Base-by-base conservation (phyloP, 2,329 filamentous ascomycete species). In the Boeremia exigua region DNA sequence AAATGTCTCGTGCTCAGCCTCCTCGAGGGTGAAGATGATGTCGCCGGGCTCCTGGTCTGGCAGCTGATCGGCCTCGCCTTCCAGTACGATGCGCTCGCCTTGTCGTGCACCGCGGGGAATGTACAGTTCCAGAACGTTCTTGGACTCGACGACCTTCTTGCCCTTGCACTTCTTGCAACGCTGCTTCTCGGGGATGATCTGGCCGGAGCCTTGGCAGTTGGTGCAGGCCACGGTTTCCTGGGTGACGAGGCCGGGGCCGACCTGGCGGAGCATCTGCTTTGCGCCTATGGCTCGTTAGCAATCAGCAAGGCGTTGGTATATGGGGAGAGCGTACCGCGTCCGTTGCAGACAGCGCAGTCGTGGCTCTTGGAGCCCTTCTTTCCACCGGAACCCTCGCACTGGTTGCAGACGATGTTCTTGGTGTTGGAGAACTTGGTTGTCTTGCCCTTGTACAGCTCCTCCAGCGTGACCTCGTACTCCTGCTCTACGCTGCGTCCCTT, bases 121-220 rank as follows among this genome's bases (percentile, higher is more conserved):
- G 79, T 98, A 98, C 48, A 99, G 88, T 79, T 99, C 95, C 58
- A 99, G 82, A 3, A 94, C 90, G 80, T 98, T 99, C 78, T 91
- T 95, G 78, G 95, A 90, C 69, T 92, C 89, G 39, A 87, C 86
- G 12, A 91, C 92, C 60, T 91, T 86, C 76, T 90, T 91, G 70
- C 95, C 95, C 80, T 98, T 98, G 86, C 95, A 99, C 82, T 95
- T 97, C 83, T 96, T 96, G 83, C 95, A 99, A 73, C 92, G 91
- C 72, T 99, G 95, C 82, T 98, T 98, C 72, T 96, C 92, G 77
- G 94, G 94, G 80, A 88, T 96, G 71, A 93, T 87, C 71, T 88
- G 87, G 6, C 95, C 95, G n/a, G 87, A 85, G 30, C 93, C 94
- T 57, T 88, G 84, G 78, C 95, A 99, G 69, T 89, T 88, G 68